Base-by-base conservation (phyloP, 73 alveolate genomes). In the Stentor roeselii region DNA sequence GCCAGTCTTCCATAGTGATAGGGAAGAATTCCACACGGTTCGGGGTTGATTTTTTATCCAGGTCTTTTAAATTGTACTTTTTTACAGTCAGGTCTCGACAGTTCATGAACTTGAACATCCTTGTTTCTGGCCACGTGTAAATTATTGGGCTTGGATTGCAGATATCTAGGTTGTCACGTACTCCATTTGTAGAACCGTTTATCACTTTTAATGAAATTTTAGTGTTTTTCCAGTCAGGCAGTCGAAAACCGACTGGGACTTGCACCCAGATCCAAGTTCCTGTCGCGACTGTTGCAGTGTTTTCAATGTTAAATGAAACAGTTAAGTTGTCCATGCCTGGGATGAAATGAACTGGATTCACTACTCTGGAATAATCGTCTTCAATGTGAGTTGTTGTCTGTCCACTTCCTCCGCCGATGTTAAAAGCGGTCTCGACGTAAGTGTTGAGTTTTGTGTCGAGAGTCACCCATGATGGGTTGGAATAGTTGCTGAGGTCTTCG, bases 81-180 rank as follows among this genome's bases (percentile, higher is more conserved):
- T 21, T 21, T 1, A 67, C 80, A 21, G 80, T 67, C 34, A 67
- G 41, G 0, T 36, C 2, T 1, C 14, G 37, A 2, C 80, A 67
- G 37, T 67, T 67, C 34, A 27, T n/a, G 41, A 67, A 21, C 37
- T 21, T 21, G 34, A 67, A 21, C 27, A 67, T 14, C 14, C 41
- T 67, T n/a, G n/a, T 67, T 67, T 67, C 80, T 67, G 80, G 80
- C 80, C 80, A 67, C 41, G 37, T 32, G 34, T 30, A 67, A 2
- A 21, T 11, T 1, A 31, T n/a, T 2, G 80, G 21, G 14, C 42
- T 32, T 21, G 80, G 80, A 27, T 27, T 2, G 41, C 80, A 67
- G 37, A 40, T 21, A 67, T 11, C 6, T 21, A 50, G 6, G 21
- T 15, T 27, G 2, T 67, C 80, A 27, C 27, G n/a, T 1, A 32